phyloP scores from a whole-genome alignment of 2,329 filamentous ascomycete species.

The Penicillium nordicum region DNA sequence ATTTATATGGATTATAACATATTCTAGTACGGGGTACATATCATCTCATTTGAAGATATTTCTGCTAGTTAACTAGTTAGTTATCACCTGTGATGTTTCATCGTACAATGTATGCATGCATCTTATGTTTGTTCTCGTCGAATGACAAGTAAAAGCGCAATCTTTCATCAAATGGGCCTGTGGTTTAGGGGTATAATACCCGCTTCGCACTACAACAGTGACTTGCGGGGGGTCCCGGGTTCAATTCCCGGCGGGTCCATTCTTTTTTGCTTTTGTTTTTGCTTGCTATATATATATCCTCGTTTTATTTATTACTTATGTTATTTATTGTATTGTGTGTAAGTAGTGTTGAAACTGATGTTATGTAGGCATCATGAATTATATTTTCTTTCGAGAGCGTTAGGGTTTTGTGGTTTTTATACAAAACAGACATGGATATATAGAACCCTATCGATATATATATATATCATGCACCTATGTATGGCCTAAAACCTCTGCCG shows the following conservation, averaged over 20 bases:
- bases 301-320: not conserved
- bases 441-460: not conserved
- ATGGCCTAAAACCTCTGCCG: slow-evolving; percentile 1
- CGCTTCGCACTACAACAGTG: slow-evolving; percentile 8
- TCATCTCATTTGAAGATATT: not conserved
- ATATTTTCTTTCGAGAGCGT: no score
- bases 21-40: no score
- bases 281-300: not conserved
- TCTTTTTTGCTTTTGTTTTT: not conserved
- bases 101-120: not conserved
- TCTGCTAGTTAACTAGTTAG: not conserved
- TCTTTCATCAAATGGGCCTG: slow-evolving; percentile 8
- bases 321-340: no score
- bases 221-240: slow-evolving; percentile 17
- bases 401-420: no score
- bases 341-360: no score
- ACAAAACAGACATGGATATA: not conserved
- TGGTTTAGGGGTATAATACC: slow-evolving; percentile 15
- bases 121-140: not conserved
- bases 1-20: not conserved
- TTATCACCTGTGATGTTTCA: not conserved
- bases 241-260: slow-evolving; percentile 17
- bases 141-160: not conserved
- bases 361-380: no score
- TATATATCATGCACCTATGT: not conserved